A percentile compares a stretch with the other conserved stretches of the same genome.
Evolutionary conservation across 2,329 filamentous ascomycete genomes (phyloP).

Genomic region (Monosporascus sp.): DNA sequence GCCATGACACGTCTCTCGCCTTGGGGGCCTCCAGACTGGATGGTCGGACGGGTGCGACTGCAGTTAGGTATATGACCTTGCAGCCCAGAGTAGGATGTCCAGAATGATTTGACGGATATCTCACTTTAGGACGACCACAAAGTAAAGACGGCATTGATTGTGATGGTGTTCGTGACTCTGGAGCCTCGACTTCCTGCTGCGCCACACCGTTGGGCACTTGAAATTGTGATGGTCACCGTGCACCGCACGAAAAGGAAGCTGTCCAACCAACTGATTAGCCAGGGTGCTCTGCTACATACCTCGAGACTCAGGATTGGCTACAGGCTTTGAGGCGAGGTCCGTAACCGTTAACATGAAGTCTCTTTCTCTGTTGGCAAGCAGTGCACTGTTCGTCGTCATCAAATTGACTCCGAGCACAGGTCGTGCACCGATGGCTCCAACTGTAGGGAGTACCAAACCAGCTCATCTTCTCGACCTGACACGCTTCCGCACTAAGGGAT

Average conservation of each 20-base stretch:
- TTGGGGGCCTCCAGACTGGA: background rate
- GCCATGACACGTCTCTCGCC: too few species aligned
- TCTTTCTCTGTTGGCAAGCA: constrained; percentile 1
- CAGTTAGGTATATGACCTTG: background rate
- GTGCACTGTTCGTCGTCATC: constrained; percentile 1
- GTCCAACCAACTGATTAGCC: too few species aligned
- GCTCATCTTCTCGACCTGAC: constrained; percentile 12
- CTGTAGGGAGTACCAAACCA: background rate
- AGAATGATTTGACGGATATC: background rate
- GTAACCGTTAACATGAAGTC: constrained; percentile 5
- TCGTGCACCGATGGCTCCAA: constrained; percentile 6
- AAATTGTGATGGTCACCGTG: too few species aligned
- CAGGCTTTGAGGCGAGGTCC: constrained; percentile 8
- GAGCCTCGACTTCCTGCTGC: too few species aligned
- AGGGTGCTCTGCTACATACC: too few species aligned
- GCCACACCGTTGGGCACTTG: too few species aligned
- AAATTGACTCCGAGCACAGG: background rate
- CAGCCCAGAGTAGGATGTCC: background rate
- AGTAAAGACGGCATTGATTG: background rate
- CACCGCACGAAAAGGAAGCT: too few species aligned
- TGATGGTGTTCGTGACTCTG: background rate
- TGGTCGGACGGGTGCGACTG: background rate
- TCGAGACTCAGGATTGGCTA: background rate
- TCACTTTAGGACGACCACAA: background rate
- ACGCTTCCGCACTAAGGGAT: constrained; percentile 10